Evolutionary conservation across 495 filamentous ascomycete genomes (phyloP).

Genomic region (Penicillium alfredii): DNA sequence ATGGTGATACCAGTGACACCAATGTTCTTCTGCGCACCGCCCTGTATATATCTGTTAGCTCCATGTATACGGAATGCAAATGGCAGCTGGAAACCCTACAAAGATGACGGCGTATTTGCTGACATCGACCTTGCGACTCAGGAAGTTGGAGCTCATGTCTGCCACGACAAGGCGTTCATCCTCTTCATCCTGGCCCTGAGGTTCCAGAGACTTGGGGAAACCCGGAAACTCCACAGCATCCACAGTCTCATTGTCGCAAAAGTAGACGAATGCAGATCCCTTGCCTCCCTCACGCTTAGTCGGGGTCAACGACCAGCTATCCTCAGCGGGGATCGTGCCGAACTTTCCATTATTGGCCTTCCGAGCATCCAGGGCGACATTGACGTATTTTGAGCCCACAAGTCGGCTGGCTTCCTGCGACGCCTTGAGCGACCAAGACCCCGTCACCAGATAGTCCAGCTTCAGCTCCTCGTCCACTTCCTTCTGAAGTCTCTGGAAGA

Average conservation of each 20-base stretch:
- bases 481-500: constrained; percentile 52
- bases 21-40: constrained; percentile 85
- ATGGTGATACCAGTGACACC: constrained; percentile 82
- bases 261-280: constrained; percentile 73
- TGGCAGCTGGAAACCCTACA: constrained; percentile 15
- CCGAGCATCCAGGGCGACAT: constrained; percentile 67
- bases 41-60: constrained; percentile 21
- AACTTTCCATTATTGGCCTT: constrained; percentile 77
- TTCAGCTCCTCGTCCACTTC: constrained; percentile 61
- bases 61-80: not conserved
- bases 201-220: constrained; percentile 60
- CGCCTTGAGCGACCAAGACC: constrained; percentile 89
- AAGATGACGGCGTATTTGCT: constrained; percentile 55
- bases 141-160: constrained; percentile 75
- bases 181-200: constrained; percentile 44
- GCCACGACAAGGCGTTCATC: constrained; percentile 65
- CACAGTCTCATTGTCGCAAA: constrained; percentile 78
- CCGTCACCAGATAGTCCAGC: constrained; percentile 87
- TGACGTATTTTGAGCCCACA: constrained; percentile 70
- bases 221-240: constrained; percentile 90
- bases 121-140: constrained; percentile 59
- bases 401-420: constrained; percentile 74
- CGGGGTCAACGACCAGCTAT: constrained; percentile 68
- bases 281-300: constrained; percentile 44
- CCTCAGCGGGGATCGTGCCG: constrained; percentile 70